A percentile compares a stretch with the other conserved stretches of the same genome.
Conservation (phyloP, 1,284 basidiomycete species). For the Vanrija sp. region DNA sequence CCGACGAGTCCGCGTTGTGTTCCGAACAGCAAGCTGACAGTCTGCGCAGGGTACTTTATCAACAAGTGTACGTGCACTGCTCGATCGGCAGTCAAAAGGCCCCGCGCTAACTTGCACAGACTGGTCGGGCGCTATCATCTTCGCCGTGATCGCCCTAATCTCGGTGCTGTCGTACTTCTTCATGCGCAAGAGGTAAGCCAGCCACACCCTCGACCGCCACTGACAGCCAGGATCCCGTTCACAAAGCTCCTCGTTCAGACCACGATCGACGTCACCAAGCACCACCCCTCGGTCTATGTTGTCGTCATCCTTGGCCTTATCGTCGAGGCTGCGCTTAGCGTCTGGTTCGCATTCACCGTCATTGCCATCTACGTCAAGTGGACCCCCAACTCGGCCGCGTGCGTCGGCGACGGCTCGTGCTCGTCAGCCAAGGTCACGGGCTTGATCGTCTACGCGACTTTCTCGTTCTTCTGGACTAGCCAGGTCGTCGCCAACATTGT, state of each 20-base stretch:
- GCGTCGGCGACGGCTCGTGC: slow-evolving; percentile 44
- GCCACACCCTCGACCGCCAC: not conserved
- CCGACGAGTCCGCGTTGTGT: not conserved
- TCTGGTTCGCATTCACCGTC: slow-evolving; percentile 52
- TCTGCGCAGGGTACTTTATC: slow-evolving; percentile 62
- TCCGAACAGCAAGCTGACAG: slow-evolving; percentile 4
- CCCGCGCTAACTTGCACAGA: slow-evolving; percentile 21
- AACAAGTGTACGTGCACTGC: slow-evolving; percentile 53
- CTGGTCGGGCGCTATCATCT: slow-evolving; percentile 59
- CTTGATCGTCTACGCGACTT: slow-evolving; percentile 70
- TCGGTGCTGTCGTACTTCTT: slow-evolving; percentile 67
- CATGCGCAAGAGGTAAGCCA: slow-evolving; percentile 43
- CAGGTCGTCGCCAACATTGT: slow-evolving; percentile 71
- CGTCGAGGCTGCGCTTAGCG: slow-evolving; percentile 64
- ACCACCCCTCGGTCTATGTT: slow-evolving; percentile 74
- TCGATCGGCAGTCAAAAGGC: not conserved
- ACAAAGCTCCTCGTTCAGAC: slow-evolving; percentile 73
- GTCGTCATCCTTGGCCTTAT: slow-evolving; percentile 68
- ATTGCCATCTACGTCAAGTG: slow-evolving; percentile 64
- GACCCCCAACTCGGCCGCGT: slow-evolving; percentile 55
- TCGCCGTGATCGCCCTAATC: slow-evolving; percentile 66
- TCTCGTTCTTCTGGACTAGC: slow-evolving; percentile 78
- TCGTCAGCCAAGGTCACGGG: slow-evolving; percentile 60
- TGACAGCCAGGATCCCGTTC: slow-evolving; percentile 62
- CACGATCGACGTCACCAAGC: slow-evolving; percentile 71